Evolutionary conservation across 306 rosid genomes (phyloP).

Genomic region (Senna tora): DNA sequence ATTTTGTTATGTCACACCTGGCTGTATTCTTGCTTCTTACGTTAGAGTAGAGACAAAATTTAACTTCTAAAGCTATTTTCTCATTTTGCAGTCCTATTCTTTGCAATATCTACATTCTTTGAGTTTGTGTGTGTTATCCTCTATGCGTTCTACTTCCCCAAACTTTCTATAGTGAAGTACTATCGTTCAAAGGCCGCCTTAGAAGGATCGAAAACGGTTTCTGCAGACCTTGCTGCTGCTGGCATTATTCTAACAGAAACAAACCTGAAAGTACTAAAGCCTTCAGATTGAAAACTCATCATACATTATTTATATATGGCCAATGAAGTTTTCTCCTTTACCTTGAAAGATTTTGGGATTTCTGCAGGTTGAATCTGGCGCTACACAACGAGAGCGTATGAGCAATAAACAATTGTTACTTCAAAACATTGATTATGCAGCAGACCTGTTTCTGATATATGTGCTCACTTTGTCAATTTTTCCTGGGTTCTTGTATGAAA

Average conservation of each 20-base stretch:
- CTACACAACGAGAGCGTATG: constrained; percentile 59
- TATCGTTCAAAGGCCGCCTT: constrained; percentile 80
- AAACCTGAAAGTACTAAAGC: constrained; percentile 45
- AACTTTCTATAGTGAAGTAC: constrained; percentile 73
- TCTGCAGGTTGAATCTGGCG: constrained; percentile 51
- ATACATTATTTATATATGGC: no score
- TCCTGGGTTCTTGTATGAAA: constrained; percentile 88
- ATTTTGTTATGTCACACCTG: no score
- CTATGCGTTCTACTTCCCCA: constrained; percentile 72
- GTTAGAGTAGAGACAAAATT: no score
- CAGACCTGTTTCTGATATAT: constrained; percentile 63
- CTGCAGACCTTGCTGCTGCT: constrained; percentile 72
- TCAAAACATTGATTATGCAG: constrained; percentile 62
- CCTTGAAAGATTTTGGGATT: background rate
- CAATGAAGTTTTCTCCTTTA: background rate
- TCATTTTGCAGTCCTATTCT: constrained; percentile 63
- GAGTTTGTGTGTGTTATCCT: constrained; percentile 70
- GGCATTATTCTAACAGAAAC: constrained; percentile 54
- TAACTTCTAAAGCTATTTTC: background rate
- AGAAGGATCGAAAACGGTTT: constrained; percentile 38
- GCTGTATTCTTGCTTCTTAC: no score
- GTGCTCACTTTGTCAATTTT: constrained; percentile 72
- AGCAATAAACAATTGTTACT: constrained; percentile 53
- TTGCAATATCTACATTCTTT: constrained; percentile 54
- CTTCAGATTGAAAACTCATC: background rate